A percentile compares a stretch with the other conserved stretches of the same genome.
phyloP scores from a whole-genome alignment of 768 basidiomycete species.

The Sporobolomyces pararoseus region DNA sequence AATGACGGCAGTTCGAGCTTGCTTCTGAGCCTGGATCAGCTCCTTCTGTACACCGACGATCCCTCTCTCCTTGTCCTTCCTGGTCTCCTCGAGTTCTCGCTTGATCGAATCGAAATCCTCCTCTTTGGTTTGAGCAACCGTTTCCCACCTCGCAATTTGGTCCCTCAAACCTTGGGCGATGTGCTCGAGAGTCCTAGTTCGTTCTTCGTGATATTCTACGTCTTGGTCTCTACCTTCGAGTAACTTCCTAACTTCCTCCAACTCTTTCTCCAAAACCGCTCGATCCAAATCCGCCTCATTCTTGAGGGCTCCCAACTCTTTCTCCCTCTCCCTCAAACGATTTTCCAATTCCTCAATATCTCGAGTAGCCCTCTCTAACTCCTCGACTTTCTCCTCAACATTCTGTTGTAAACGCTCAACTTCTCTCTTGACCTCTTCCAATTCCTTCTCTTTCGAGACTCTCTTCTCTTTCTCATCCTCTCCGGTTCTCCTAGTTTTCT shows the following conservation, averaged over 20 bases:
- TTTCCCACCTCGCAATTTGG: slow-evolving; percentile 58
- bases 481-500: not conserved
- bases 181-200: slow-evolving; percentile 60
- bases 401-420: too few species aligned
- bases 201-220: slow-evolving; percentile 45
- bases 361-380: slow-evolving; percentile 60
- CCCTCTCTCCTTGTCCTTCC: slow-evolving; percentile 25
- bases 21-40: slow-evolving; percentile 31
- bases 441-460: slow-evolving; percentile 24
- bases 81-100: slow-evolving; percentile 4
- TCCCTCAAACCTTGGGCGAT: slow-evolving; percentile 61
- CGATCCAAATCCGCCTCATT: slow-evolving; percentile 91
- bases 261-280: slow-evolving; percentile 84
- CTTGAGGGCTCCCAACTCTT: slow-evolving; percentile 74
- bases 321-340: slow-evolving; percentile 72
- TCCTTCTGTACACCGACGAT: slow-evolving; percentile 32
- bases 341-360: slow-evolving; percentile 69
- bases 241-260: slow-evolving; percentile 65
- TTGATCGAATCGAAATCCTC: slow-evolving; percentile 63
- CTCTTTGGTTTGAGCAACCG: slow-evolving; percentile 46
- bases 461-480: not conserved
- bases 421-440: slow-evolving; percentile 25
- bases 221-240: slow-evolving; percentile 63
- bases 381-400: slow-evolving; percentile 37
- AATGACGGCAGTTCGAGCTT: slow-evolving; percentile 47